Evolutionary conservation across 148 eudicot genomes (phyloP), one percentile per base, ranked within the genome.

Genomic region (Pharnaceum exiguum): DNA sequence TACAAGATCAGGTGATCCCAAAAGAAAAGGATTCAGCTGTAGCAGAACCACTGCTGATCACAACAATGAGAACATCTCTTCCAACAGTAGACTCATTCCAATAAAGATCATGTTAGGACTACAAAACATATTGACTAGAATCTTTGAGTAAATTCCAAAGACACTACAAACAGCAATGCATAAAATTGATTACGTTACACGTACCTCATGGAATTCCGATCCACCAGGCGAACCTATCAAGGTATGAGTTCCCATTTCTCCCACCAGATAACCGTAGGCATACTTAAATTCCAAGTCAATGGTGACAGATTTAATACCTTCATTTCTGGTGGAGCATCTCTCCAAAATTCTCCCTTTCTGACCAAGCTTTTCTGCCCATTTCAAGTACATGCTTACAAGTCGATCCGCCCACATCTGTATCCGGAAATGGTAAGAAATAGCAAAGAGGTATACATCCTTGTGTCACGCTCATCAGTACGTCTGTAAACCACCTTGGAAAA

Each of bases 181-280:
- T 5, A 61, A 10, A 31, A 17, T 47, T 17, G 39, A 27, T n/a
- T n/a, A 22, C 23, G 40, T 31, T 29, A 31, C 10, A 23, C 38
- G 21, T 75, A 85, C 87, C 88, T 82, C 71, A 27, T 53, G 61
- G 24, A 26, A 36, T 65, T 29, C 42, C 40, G 69, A 67, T 46
- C 59, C 58, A 36, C 58, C 50, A 18, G 45, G 46, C 33, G 74
- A 71, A 60, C 69, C 65, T 50, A 77, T 75, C 79, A 87, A 66
- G 65, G 63, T 76, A 61, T 90, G 97, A 36, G 79, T 73, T 53
- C 97, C 97, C 75, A 71, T 74, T 71, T 90, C 97, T 10, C 97
- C 97, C 11, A 71, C 67, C 30, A 90, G 77, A 69, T 73, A 80
- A 36, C 97, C 97, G 59, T 90, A 84, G 15, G 89, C 93, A 73